Evolutionary conservation across 805 yeast genomes (phyloP), one percentile per base, ranked within the genome.

Genomic region (Wickerhamiella sergipiensis): DNA sequence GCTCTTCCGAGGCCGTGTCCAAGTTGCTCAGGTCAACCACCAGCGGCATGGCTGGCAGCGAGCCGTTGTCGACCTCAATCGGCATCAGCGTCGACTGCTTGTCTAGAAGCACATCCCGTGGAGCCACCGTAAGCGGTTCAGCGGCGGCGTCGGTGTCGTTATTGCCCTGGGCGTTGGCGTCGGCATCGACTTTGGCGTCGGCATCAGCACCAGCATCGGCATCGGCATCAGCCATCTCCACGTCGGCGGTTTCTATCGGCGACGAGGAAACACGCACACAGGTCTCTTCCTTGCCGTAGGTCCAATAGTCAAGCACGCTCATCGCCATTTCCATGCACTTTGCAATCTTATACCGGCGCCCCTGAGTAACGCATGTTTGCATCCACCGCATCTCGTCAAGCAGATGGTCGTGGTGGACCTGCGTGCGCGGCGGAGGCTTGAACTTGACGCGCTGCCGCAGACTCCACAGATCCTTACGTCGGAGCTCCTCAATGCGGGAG

Each of bases 401-500:
- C 22, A 90, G 55, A 52, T 74, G 67, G 58, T 83, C 90, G 86
- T 94, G 79, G 56, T 85, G 89, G 3, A 79, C 69, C 29, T 71
- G 69, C 31, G 59, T 55, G 17, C 72, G 57, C 23, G 57, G 76
- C 0, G 97, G 96, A 56, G 86, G 95, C 12, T 72, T 61, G 59
- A 74, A 82, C 55, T 77, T 74, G 49, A 75, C 71, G 0, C 95
- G 95, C 64, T 92, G 98, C 49, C 95, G 74, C 49, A 92, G 70
- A 21, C 95, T 82, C 97, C 98, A 92, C 59, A 85, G 80, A 1
- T 85, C 84, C 52, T 83, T 82, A 46, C 95, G 72, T 64, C 87
- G 86, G 55, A 92, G 72, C 64, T 90, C 97, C 61, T 90, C 97
- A 46, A 92, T 89, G 54, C 97, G 73, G 1, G 94, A 83, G 59